Percentiles rank a stretch among this genome's conserved stretches.
These are phyloP conservation scores for Candida namnaoensis DNA, from an alignment of 805 yeast species.

Conservation along the genomic window DNA sequence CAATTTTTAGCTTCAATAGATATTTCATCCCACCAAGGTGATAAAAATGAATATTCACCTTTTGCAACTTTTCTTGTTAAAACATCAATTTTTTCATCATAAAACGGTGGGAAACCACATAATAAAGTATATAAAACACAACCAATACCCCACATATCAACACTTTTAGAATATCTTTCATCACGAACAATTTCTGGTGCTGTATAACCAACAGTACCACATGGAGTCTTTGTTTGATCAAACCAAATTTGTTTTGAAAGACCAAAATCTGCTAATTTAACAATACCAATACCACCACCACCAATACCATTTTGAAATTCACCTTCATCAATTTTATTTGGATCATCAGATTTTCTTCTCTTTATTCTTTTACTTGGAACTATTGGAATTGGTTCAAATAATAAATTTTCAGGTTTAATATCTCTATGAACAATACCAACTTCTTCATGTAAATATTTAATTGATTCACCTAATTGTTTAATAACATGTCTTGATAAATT, in stretches of 20 bases:
- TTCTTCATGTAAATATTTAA: conserved; percentile 87
- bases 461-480: conserved; percentile 71
- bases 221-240: conserved; percentile 55
- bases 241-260: conserved; percentile 49
- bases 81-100: conserved; percentile 57
- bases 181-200: conserved; percentile 64
- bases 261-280: conserved; percentile 66
- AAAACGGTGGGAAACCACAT: conserved; percentile 72
- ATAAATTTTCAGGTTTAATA: conserved; percentile 88
- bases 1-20: conserved; percentile 61
- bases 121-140: conserved; percentile 61
- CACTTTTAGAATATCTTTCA: conserved; percentile 54
- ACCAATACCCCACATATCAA: conserved; percentile 70
- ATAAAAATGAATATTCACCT: conserved; percentile 66
- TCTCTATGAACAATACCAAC: conserved; percentile 94
- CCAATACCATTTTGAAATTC: conserved; percentile 42
- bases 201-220: conserved; percentile 72
- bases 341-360: conserved; percentile 47
- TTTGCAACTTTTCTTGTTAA: conserved; percentile 60
- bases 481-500: conserved; percentile 53
- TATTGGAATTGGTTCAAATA: conserved; percentile 43
- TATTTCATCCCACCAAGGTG: conserved; percentile 90
- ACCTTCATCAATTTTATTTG: conserved; percentile 56
- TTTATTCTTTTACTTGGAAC: conserved; percentile 6
- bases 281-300: conserved; percentile 54